A percentile compares a stretch with the other conserved stretches of the same genome.
Evolutionary conservation across 129 eudicot species (phyloP).

Genomic region (Centrapalus pauciflorus): DNA sequence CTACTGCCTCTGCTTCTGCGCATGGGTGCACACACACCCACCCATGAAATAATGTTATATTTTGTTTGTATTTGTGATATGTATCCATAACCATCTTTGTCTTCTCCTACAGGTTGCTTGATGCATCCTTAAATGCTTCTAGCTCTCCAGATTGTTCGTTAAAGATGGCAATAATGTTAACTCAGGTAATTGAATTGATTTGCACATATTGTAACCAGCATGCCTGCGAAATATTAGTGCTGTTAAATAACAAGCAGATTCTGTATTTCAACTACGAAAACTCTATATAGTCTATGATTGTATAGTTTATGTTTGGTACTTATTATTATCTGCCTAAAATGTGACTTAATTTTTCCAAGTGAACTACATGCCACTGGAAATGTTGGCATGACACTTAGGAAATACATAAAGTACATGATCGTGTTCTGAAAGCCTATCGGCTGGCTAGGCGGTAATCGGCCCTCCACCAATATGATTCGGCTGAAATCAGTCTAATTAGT

Average conservation of each 20-base stretch:
- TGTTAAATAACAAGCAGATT: background rate
- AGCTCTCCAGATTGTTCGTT: constrained; percentile 91
- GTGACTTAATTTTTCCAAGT: too few relatives aligned
- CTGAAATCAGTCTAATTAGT: too few relatives aligned
- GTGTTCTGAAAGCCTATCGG: background rate
- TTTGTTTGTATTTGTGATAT: background rate
- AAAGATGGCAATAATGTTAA: constrained; percentile 82
- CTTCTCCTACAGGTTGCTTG: constrained; percentile 58
- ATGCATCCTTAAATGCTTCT: constrained; percentile 81
- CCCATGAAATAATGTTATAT: background rate
- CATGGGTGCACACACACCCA: too few relatives aligned
- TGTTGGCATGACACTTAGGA: background rate
- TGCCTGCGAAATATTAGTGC: background rate
- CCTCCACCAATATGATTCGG: too few relatives aligned
- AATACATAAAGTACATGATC: background rate
- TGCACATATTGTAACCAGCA: background rate
- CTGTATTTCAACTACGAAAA: background rate
- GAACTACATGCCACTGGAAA: background rate
- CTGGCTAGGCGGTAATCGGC: too few relatives aligned
- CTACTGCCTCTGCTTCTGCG: too few relatives aligned
- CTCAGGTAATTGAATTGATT: constrained; percentile 48
- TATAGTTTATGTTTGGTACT: background rate
- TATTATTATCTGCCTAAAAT: background rate
- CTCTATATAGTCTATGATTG: background rate
- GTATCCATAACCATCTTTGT: background rate